Base-by-base conservation (phyloP, 2,329 filamentous ascomycete genomes). In the Cladosporium sp. region DNA sequence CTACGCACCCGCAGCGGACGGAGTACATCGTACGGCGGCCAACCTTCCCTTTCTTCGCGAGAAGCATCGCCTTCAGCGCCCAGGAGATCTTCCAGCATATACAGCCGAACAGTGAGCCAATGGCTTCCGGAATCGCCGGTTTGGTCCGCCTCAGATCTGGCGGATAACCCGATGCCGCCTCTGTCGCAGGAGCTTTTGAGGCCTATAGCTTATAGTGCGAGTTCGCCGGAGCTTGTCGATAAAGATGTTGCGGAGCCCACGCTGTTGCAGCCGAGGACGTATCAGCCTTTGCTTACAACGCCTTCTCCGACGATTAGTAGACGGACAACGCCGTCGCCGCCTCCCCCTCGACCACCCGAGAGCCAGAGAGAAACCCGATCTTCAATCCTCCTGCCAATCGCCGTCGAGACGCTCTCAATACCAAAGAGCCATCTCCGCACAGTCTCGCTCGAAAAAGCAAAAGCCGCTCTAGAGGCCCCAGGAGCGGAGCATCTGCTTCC, bases 41-140 rank as follows among this genome's bases (percentile, higher is more conserved):
- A 17, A 12, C 20, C 19, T 5, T 29, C 29, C 8, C 15, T 15
- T 7, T 37, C 47, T 11, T 38, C 38, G 9, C 30, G 47, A 20
- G 48, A 48, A 34, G 37, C 27, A 7, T 54, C 52, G 18, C 38
- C 44, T 20, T 18, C 43, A 9, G 19, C n/a, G 9, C 42, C 48
- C 13, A 55, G 59, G 38, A 53, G 63, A 8, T 56, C 63, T 8
- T 66, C 64, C 5, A 68, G 66, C 43, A 58, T 67, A 18, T 69
- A 68, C 48, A 69, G 66, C 38, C 61, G 58, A 9, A 58, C 62
- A 13, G 52, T 59, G 20, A 64, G 61, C 18, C 58, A 63, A 29
- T 63, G 58, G 57, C 56, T 51, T 13, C 32, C 41, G 15, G 41
- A 51, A 4, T 51, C 48, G 5, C 48, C 48, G 6, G 13, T 40